These are phyloP conservation scores for Darksidea phi DNA, from an alignment of 495 filamentous ascomycete species.

Conservation along the genomic window DNA sequence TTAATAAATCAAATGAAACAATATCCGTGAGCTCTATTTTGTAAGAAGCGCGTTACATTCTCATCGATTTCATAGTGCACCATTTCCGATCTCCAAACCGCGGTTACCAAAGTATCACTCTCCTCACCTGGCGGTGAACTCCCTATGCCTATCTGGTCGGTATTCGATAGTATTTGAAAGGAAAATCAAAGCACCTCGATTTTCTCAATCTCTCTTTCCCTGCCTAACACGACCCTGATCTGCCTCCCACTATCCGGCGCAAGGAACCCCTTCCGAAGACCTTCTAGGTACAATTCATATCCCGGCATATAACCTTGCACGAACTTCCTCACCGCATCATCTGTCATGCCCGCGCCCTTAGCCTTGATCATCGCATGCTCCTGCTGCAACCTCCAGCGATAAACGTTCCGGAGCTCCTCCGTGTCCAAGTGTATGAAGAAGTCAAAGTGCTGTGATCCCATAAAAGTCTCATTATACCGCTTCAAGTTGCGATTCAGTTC, in stretches of 20 bases:
- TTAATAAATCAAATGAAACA: too few relatives aligned
- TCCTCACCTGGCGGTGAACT: too few relatives aligned
- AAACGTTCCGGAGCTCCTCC: constrained; percentile 23
- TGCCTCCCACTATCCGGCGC: not conserved
- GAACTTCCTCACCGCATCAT: constrained; percentile 15
- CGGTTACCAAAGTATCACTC: too few relatives aligned
- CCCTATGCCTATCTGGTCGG: too few relatives aligned
- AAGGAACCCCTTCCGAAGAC: constrained; percentile 19
- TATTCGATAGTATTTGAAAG: too few relatives aligned
- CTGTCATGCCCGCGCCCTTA: constrained; percentile 9
- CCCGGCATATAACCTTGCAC: constrained; percentile 27
- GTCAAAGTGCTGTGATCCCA: constrained; percentile 30
- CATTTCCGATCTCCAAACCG: too few relatives aligned
- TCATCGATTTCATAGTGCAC: too few relatives aligned
- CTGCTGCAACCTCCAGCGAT: constrained; percentile 22
- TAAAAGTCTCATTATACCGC: constrained; percentile 18
- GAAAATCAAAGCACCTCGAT: not conserved
- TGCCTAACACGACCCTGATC: constrained; percentile 12
- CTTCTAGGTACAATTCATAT: constrained; percentile 25
- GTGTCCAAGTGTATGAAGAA: constrained; percentile 33
- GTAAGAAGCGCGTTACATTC: too few relatives aligned
- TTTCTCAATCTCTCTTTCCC: constrained; percentile 2
- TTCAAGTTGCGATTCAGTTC: constrained; percentile 6
- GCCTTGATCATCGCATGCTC: constrained; percentile 6
- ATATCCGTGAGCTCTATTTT: too few relatives aligned